phyloP scores from a whole-genome alignment of 2,329 filamentous ascomycete genomes.

The Pestalotiopsis sp. region DNA sequence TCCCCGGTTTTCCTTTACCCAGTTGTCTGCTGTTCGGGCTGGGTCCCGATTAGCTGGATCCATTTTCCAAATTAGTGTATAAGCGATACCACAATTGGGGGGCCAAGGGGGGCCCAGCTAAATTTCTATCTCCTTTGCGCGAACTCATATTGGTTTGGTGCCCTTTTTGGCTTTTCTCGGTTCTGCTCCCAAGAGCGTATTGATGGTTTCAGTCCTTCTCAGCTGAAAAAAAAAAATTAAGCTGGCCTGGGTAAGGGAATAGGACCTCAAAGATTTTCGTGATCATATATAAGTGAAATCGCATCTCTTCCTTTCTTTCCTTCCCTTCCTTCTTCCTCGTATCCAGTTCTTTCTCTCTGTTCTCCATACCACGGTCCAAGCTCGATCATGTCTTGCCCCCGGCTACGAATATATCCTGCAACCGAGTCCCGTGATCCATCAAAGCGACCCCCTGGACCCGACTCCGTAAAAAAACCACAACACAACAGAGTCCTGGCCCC shows the following conservation, averaged over 20 bases:
- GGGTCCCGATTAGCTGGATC: neutral
- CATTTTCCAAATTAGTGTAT: neutral
- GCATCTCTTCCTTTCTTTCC: neutral
- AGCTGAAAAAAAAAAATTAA: neutral
- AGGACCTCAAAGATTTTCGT: too few species aligned
- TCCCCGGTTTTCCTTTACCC: neutral
- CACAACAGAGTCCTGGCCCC: neutral
- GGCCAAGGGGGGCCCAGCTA: neutral
- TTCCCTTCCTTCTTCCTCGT: neutral
- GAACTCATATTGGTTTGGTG: neutral
- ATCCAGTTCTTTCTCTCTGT: too few species aligned
- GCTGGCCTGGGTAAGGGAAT: too few species aligned
- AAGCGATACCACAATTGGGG: neutral
- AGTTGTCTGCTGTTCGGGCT: neutral
- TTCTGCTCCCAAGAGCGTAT: neutral
- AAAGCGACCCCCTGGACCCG: neutral
- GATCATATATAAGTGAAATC: too few species aligned
- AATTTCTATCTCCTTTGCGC: neutral
- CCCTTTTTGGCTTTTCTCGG: neutral
- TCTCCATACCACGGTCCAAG: too few species aligned
- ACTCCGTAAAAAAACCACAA: neutral
- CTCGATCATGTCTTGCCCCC: neutral
- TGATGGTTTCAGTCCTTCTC: neutral
- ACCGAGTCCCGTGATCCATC: neutral
- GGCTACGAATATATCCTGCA: neutral